Evolutionary conservation across 169 alveolate species (phyloP).

Genomic region (Theileria sp.): DNA sequence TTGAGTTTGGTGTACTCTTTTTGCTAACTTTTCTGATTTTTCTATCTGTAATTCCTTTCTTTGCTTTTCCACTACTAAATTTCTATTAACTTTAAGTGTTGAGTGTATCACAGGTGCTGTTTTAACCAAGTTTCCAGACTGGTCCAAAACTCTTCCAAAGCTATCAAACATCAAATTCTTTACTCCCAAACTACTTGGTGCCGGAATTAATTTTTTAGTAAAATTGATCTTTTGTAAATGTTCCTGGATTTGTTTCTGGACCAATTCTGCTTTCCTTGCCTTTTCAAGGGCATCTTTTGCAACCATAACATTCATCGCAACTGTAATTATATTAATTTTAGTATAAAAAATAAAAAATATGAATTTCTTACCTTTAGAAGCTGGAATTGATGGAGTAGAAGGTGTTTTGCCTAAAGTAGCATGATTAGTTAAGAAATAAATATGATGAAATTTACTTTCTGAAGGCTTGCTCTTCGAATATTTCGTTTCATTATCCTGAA

Average conservation of each 20-base stretch:
- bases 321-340: conserved; percentile 11
- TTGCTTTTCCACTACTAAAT: conserved; percentile 62
- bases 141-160: conserved; percentile 75
- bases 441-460: background rate
- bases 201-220: conserved; percentile 40
- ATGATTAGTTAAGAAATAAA: background rate
- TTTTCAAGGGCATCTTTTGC: conserved; percentile 74
- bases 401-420: background rate
- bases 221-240: conserved; percentile 46
- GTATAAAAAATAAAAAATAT: background rate
- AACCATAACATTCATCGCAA: conserved; percentile 48
- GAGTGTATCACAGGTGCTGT: conserved; percentile 71
- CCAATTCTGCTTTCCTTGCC: conserved; percentile 68
- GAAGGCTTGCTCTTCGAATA: background rate
- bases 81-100: conserved; percentile 73
- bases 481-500: background rate
- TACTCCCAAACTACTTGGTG: conserved; percentile 42
- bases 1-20: conserved; percentile 52
- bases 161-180: conserved; percentile 69
- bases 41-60: conserved; percentile 56
- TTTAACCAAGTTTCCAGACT: conserved; percentile 73
- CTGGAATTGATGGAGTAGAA: conserved; percentile 12
- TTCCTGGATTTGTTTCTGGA: conserved; percentile 54
- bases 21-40: conserved; percentile 34
- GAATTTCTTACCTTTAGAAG: conserved; percentile 18